phyloP scores from a whole-genome alignment of 306 rosid species.

The Prunus persica region DNA sequence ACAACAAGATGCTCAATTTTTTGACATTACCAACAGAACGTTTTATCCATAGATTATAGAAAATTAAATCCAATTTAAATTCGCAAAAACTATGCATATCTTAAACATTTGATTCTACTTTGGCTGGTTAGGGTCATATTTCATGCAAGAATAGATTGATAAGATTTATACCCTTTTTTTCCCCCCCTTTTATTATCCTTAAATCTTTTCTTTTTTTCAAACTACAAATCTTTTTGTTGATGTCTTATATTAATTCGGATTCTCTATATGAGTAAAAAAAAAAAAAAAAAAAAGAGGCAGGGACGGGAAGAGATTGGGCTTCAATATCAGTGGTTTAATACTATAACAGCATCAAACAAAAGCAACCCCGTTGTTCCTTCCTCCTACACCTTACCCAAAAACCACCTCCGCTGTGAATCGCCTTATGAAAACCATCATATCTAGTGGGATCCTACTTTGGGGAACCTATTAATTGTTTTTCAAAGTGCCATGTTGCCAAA shows the following conservation, averaged over 20 bases:
- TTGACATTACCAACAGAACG: not conserved
- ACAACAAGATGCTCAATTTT: no score
- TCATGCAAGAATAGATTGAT: not conserved
- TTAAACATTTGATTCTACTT: not conserved
- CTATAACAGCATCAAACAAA: not conserved
- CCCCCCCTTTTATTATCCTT: not conserved
- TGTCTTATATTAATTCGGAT: not conserved
- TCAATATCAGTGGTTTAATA: not conserved
- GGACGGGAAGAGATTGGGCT: not conserved
- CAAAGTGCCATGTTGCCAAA: not conserved
- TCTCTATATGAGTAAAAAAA: not conserved
- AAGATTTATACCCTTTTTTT: not conserved
- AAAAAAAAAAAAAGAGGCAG: not conserved
- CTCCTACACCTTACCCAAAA: not conserved
- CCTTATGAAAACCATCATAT: not conserved
- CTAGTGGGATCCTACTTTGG: not conserved
- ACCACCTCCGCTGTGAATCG: not conserved
- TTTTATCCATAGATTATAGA: not conserved
- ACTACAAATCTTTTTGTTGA: not conserved
- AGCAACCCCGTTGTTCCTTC: not conserved
- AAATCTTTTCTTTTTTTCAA: not conserved
- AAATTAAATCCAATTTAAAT: not conserved
- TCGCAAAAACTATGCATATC: not conserved
- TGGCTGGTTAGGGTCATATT: not conserved
- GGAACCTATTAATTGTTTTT: not conserved